phyloP scores from a whole-genome alignment of 2,329 filamentous ascomycete genomes.

The Fusarium piperis region DNA sequence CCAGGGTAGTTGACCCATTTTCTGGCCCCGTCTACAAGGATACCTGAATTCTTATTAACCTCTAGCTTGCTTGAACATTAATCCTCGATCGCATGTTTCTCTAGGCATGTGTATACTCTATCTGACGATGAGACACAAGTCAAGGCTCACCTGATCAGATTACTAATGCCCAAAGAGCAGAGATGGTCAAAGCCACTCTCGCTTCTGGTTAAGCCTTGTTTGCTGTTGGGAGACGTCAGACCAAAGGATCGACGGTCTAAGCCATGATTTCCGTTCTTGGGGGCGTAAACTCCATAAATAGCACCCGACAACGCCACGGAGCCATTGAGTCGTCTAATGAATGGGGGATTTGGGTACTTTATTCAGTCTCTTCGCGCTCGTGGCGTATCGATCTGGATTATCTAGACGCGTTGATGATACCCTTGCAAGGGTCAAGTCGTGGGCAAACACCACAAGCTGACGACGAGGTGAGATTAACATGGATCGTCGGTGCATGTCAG shows the following conservation, averaged over 20 bases:
- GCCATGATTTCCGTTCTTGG: conserved; percentile 12
- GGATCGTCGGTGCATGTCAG: conserved; percentile 24
- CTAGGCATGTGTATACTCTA: neutral
- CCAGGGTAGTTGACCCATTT: neutral
- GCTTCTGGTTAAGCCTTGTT: neutral
- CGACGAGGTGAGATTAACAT: neutral
- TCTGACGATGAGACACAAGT: neutral
- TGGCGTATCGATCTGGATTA: neutral
- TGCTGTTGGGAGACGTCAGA: neutral
- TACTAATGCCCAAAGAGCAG: neutral
- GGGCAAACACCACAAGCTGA: neutral
- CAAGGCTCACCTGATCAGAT: neutral
- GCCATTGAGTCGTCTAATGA: neutral
- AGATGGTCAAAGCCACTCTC: neutral
- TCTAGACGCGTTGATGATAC: neutral
- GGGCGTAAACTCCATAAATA: neutral
- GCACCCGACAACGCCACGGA: neutral
- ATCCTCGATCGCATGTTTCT: neutral
- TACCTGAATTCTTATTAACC: no score
- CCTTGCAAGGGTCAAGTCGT: neutral
- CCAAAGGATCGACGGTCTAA: conserved; percentile 5
- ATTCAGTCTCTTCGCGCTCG: neutral
- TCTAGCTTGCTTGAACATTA: no score
- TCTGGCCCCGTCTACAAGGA: neutral
- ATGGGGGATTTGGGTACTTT: neutral